Conservation (phyloP, 176 grass and related monocot species). For the Rhynchospora pubera region DNA sequence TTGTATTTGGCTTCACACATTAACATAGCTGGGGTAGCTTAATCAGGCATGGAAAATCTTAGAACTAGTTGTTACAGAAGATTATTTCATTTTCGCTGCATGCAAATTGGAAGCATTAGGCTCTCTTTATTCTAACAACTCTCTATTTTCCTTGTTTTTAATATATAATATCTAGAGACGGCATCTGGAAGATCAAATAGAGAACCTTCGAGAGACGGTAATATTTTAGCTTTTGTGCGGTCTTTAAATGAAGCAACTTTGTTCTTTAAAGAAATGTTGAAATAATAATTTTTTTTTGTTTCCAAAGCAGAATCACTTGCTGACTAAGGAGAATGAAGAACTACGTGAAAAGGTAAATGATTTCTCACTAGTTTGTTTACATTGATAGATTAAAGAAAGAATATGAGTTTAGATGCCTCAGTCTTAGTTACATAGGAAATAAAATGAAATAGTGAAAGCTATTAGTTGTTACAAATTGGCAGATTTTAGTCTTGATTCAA, state of each 20-base stretch:
- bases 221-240: neutral
- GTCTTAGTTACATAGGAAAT: no score
- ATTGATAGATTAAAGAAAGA: no score
- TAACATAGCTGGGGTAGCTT: no score
- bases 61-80: neutral
- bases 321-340: conserved; percentile 26
- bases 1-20: no score
- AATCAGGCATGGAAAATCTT: neutral
- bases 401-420: no score
- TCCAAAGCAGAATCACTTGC: conserved; percentile 6
- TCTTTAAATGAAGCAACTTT: neutral
- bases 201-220: conserved; percentile 27
- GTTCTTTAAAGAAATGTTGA: neutral
- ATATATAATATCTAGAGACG: conserved; percentile 21
- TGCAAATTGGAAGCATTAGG: neutral
- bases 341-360: conserved; percentile 23
- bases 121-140: neutral
- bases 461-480: neutral
- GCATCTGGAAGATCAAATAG: conserved; percentile 10
- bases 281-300: neutral
- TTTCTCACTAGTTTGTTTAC: no score
- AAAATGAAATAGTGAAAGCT: neutral
- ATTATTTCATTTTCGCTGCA: neutral
- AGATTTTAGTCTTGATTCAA: neutral
- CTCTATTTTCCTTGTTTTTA: neutral